Evolutionary conservation across 768 basidiomycete species (phyloP).

Genomic region (Collybia sp.): DNA sequence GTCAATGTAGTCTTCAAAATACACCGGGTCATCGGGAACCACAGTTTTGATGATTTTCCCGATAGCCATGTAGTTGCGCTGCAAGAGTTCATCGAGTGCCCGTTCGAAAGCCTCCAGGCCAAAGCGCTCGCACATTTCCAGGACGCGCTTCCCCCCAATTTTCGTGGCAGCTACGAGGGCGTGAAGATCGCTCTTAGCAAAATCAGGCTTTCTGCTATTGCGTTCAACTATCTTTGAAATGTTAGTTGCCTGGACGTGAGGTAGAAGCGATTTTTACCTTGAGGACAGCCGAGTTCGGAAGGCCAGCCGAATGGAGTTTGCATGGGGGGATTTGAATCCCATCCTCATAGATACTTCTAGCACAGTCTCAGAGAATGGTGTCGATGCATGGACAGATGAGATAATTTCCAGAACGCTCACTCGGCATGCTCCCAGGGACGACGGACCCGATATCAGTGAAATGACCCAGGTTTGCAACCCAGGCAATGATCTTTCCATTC

Average conservation of each 20-base stretch:
- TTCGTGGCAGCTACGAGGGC: constrained; percentile 22
- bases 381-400: not conserved
- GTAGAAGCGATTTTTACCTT: constrained; percentile 6
- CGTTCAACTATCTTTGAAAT: constrained; percentile 10
- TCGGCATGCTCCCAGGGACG: constrained; percentile 17
- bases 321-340: constrained; percentile 23
- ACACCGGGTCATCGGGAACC: constrained; percentile 14
- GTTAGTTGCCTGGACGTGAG: not conserved
- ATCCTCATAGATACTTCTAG: constrained; percentile 19
- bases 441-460: constrained; percentile 20
- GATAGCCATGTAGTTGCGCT: constrained; percentile 20
- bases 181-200: constrained; percentile 21
- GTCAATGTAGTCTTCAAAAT: constrained; percentile 24
- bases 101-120: constrained; percentile 17
- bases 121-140: constrained; percentile 20
- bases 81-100: constrained; percentile 18
- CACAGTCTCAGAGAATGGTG: constrained; percentile 5
- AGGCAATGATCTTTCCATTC: constrained; percentile 20
- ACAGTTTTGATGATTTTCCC: constrained; percentile 20
- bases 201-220: constrained; percentile 22
- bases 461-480: constrained; percentile 24
- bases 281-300: constrained; percentile 18
- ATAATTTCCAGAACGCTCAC: not conserved
- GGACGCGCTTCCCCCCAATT: constrained; percentile 17
- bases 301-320: constrained; percentile 18